Conservation (phyloP, 495 filamentous ascomycete genomes). For the Aspergillus nanangensis region DNA sequence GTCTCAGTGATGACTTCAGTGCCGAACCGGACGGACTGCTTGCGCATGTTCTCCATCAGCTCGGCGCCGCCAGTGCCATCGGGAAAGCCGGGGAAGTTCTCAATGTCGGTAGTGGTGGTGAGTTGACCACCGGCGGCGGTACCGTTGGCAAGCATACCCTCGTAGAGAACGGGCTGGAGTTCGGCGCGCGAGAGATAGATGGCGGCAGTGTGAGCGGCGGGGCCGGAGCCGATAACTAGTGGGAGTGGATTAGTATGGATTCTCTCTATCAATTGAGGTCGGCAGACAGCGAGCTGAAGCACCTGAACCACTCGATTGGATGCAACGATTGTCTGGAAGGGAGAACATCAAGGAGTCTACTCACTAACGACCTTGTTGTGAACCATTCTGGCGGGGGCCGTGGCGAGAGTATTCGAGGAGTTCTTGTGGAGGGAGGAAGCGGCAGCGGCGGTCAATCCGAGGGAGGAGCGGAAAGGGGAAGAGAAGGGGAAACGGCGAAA, state of each 20-base stretch:
- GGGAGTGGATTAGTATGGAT: constrained; percentile 6
- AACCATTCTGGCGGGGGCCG: constrained; percentile 55
- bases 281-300: no score
- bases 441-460: constrained; percentile 57
- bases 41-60: constrained; percentile 94
- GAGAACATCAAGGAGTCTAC: constrained; percentile 19
- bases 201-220: constrained; percentile 94
- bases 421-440: constrained; percentile 60
- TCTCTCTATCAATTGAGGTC: no score
- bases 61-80: constrained; percentile 77
- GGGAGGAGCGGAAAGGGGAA: constrained; percentile 53
- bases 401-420: constrained; percentile 40
- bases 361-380: constrained; percentile 77
- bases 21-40: constrained; percentile 85
- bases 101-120: constrained; percentile 95
- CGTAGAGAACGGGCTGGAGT: constrained; percentile 83
- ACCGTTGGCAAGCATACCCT: constrained; percentile 96
- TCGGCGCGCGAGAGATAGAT: constrained; percentile 94
- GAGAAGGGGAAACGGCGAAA: constrained; percentile 61
- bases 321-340: neutral
- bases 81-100: constrained; percentile 96
- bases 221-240: constrained; percentile 81
- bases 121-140: constrained; percentile 94
- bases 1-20: constrained; percentile 91
- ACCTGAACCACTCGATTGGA: no score